Evolutionary conservation across 495 filamentous ascomycete genomes (phyloP).

Genomic region (Penicillium salamii): DNA sequence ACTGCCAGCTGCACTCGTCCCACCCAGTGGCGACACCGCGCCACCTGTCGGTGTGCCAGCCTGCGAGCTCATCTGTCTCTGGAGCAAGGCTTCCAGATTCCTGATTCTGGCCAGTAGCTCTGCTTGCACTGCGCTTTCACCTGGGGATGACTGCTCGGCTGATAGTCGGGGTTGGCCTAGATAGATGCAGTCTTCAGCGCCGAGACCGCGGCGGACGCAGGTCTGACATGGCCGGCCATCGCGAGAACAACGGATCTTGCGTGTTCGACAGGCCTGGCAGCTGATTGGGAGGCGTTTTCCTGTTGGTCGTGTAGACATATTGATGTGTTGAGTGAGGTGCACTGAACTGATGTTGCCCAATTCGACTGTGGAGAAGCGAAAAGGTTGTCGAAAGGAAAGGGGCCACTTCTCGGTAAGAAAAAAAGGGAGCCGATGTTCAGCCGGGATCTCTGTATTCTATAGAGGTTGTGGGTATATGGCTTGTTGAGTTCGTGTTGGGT

Average conservation of each 20-base stretch:
- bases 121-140: slow-evolving; percentile 28
- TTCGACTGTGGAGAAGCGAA: not conserved
- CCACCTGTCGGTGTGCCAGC: slow-evolving; percentile 16
- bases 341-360: not conserved
- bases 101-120: slow-evolving; percentile 38
- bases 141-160: slow-evolving; percentile 26
- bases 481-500: not conserved
- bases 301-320: slow-evolving; percentile 28
- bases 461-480: not conserved
- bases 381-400: not conserved
- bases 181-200: slow-evolving; percentile 43
- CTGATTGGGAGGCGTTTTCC: slow-evolving; percentile 42
- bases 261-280: slow-evolving; percentile 40
- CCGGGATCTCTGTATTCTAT: not conserved
- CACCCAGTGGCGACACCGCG: slow-evolving; percentile 29
- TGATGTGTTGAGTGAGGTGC: not conserved
- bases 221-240: slow-evolving; percentile 43
- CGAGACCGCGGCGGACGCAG: slow-evolving; percentile 38
- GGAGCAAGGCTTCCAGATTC: slow-evolving; percentile 38
- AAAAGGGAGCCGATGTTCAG: not conserved
- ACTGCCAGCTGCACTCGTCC: slow-evolving; percentile 30
- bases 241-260: slow-evolving; percentile 42
- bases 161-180: slow-evolving; percentile 40
- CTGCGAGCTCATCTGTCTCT: slow-evolving; percentile 31
- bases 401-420: not conserved